Conservation (phyloP, 75 land plant genomes). For the Picea sitchensis region DNA sequence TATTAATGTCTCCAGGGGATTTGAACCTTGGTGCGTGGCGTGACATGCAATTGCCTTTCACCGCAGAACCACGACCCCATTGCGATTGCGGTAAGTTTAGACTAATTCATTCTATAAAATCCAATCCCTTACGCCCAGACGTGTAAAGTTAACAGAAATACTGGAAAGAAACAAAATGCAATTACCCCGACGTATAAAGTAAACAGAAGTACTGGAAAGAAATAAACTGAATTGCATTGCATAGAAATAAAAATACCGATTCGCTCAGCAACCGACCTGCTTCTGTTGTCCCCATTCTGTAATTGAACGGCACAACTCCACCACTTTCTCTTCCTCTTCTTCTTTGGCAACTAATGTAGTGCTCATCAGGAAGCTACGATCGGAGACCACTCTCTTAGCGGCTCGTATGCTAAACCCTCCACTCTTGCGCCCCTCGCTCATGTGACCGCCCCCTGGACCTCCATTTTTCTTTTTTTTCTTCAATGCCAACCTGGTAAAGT, state of each 20-base stretch:
- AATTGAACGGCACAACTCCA: constrained; percentile 24
- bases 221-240: background rate
- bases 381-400: constrained; percentile 17
- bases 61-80: too few relatives aligned
- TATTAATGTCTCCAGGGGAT: too few relatives aligned
- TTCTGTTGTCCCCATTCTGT: constrained; percentile 27
- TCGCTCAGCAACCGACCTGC: constrained; percentile 8
- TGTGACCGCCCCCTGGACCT: background rate
- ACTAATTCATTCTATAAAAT: too few relatives aligned
- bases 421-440: background rate
- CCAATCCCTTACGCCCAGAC: too few relatives aligned
- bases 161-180: background rate
- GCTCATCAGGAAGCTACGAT: constrained; percentile 27
- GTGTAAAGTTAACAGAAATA: too few relatives aligned
- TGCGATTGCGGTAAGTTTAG: too few relatives aligned
- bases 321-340: constrained; percentile 27
- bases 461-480: background rate
- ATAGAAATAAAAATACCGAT: background rate
- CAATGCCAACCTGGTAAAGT: background rate
- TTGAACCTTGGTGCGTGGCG: too few relatives aligned
- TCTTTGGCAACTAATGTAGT: constrained; percentile 29
- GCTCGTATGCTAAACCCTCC: constrained; percentile 15
- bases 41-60: too few relatives aligned
- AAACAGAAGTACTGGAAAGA: background rate
- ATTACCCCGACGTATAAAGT: too few relatives aligned